These are phyloP conservation scores for Venustampulla echinocandica DNA, from an alignment of 495 filamentous ascomycete genomes.

Conservation along the genomic window DNA sequence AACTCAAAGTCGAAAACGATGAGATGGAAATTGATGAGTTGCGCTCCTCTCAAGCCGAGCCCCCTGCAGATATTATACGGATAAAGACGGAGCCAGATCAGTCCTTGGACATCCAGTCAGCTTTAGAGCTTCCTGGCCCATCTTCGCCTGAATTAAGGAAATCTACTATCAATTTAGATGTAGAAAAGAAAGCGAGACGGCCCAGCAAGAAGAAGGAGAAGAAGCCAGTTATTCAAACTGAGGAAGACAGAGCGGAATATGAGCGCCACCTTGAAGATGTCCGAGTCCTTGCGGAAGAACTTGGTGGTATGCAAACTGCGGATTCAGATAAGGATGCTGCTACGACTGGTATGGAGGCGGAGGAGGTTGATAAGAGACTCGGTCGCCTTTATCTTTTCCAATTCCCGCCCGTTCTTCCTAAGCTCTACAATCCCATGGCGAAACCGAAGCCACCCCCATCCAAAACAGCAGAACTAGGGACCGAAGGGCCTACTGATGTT, in stretches of 20 bases:
- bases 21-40: slow-evolving; percentile 7
- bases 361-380: slow-evolving; percentile 25
- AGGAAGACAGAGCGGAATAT: slow-evolving; percentile 34
- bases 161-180: neutral
- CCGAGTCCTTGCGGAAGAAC: slow-evolving; percentile 24
- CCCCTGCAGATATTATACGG: neutral
- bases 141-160: neutral
- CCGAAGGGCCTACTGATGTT: neutral
- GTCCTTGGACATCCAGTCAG: slow-evolving; percentile 5
- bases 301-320: slow-evolving; percentile 21
- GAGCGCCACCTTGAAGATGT: slow-evolving; percentile 28
- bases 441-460: slow-evolving; percentile 11
- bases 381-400: slow-evolving; percentile 57
- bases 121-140: slow-evolving; percentile 19
- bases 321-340: slow-evolving; percentile 27
- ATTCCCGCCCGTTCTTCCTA: slow-evolving; percentile 52
- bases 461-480: slow-evolving; percentile 3
- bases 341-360: slow-evolving; percentile 15
- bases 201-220: slow-evolving; percentile 19
- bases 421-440: slow-evolving; percentile 27
- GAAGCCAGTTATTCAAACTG: slow-evolving; percentile 29
- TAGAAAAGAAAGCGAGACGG: slow-evolving; percentile 16
- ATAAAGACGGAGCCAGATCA: neutral
- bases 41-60: neutral
- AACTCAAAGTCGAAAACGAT: slow-evolving; percentile 8